Percentiles rank a stretch among this genome's conserved stretches.
These are phyloP conservation scores for Aspergillus incahuasiensis DNA, from an alignment of 495 filamentous ascomycete species.

Conservation along the genomic window DNA sequence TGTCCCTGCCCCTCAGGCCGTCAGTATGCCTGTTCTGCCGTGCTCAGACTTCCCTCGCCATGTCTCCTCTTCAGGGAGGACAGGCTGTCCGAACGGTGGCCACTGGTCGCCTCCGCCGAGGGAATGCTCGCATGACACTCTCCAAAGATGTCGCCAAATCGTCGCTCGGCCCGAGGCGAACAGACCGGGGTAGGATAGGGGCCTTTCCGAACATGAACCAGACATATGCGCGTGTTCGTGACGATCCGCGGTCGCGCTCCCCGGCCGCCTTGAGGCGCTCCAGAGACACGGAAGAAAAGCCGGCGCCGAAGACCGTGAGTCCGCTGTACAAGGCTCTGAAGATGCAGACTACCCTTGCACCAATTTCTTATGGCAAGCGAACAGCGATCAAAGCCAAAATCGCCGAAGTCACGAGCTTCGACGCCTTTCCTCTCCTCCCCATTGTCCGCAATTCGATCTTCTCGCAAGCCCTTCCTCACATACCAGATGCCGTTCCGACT, in stretches of 20 bases:
- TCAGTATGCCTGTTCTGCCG: slow-evolving; percentile 40
- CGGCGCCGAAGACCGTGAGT: slow-evolving; percentile 37
- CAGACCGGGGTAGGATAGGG: slow-evolving; percentile 40
- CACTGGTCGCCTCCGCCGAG: slow-evolving; percentile 33
- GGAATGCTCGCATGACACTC: slow-evolving; percentile 66
- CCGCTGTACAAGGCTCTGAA: slow-evolving; percentile 78
- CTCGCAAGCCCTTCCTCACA: slow-evolving; percentile 63
- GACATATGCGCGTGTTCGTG: slow-evolving; percentile 58
- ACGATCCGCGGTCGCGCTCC: slow-evolving; percentile 32
- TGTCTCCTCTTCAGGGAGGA: slow-evolving; percentile 24
- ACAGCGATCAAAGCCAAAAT: slow-evolving; percentile 65
- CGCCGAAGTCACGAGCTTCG: slow-evolving; percentile 66
- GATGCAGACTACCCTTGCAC: slow-evolving; percentile 78
- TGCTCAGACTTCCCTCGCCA: slow-evolving; percentile 22
- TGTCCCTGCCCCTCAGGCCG: slow-evolving; percentile 31
- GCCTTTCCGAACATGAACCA: slow-evolving; percentile 80
- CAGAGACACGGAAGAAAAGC: slow-evolving; percentile 27
- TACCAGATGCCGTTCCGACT: slow-evolving; percentile 71
- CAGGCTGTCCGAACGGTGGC: slow-evolving; percentile 38
- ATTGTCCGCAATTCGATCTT: slow-evolving; percentile 67
- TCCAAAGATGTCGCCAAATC: slow-evolving; percentile 65
- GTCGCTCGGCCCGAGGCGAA: slow-evolving; percentile 38
- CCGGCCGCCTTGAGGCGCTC: slow-evolving; percentile 37
- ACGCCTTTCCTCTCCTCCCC: slow-evolving; percentile 70
- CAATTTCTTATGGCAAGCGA: slow-evolving; percentile 69